Evolutionary conservation across 108 stramenopile species (phyloP).

Genomic region (Epipyxis sp.): DNA sequence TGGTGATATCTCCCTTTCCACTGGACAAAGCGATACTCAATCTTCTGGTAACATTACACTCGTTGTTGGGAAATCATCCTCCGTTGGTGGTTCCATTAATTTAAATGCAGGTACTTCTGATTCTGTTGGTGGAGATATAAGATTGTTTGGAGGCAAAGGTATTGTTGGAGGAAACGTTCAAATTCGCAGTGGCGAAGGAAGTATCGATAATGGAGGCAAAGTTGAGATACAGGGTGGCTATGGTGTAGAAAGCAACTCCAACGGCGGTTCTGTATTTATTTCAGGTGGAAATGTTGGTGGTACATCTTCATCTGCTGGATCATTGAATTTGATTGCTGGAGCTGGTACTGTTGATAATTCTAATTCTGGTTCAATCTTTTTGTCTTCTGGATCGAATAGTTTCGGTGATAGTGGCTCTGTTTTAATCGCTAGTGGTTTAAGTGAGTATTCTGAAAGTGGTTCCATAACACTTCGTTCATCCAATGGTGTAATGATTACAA

Average conservation of each 20-base stretch:
- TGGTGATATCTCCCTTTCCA: not conserved
- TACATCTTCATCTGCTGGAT: slow-evolving; percentile 3
- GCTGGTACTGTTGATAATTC: not conserved
- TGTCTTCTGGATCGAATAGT: not conserved
- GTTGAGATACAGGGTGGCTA: too few relatives aligned
- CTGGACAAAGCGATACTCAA: not conserved
- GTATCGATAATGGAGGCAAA: too few relatives aligned
- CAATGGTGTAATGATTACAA: slow-evolving; percentile 6
- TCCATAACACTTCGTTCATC: slow-evolving; percentile 8
- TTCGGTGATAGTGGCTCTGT: not conserved
- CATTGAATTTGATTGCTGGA: slow-evolving; percentile 8
- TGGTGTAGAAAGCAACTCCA: too few relatives aligned
- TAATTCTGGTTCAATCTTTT: not conserved
- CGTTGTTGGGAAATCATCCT: not conserved
- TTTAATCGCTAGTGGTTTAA: not conserved
- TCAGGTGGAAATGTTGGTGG: not conserved
- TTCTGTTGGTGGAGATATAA: not conserved
- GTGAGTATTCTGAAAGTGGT: not conserved
- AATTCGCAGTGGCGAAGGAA: slow-evolving; percentile 32
- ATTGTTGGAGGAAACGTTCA: slow-evolving; percentile 19
- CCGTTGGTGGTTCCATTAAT: not conserved
- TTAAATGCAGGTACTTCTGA: not conserved
- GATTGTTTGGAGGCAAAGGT: not conserved
- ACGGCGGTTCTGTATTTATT: not conserved
- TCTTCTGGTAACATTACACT: not conserved